Evolutionary conservation across 345 rosid species (phyloP).

Genomic region (Lepidium africanum): DNA sequence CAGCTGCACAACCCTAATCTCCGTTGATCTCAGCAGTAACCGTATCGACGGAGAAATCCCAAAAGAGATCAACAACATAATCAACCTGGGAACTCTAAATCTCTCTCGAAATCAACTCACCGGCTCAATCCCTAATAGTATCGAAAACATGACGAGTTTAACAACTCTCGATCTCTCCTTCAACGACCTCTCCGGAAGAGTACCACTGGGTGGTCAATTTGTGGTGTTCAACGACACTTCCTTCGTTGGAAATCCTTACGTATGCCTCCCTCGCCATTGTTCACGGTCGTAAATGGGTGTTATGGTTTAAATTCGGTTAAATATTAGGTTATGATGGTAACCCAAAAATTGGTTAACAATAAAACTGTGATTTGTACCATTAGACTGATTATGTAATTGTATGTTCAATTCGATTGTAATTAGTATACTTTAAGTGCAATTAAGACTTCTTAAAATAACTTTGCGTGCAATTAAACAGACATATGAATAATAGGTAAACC

Average conservation of each 20-base stretch:
- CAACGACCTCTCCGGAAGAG: constrained; percentile 53
- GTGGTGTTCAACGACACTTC: constrained; percentile 59
- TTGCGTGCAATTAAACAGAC: too few relatives aligned
- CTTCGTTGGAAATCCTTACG: constrained; percentile 60
- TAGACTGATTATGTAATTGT: too few relatives aligned
- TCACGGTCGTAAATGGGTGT: too few relatives aligned
- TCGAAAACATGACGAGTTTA: constrained; percentile 62
- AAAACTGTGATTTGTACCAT: too few relatives aligned
- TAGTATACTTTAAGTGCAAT: too few relatives aligned
- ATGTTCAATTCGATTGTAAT: too few relatives aligned
- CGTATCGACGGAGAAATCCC: constrained; percentile 62
- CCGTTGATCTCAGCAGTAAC: constrained; percentile 67
- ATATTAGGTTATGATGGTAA: too few relatives aligned
- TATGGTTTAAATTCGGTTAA: too few relatives aligned
- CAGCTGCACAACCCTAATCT: constrained; percentile 36
- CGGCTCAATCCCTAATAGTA: constrained; percentile 59
- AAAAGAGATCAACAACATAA: constrained; percentile 32
- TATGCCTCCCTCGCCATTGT: constrained; percentile 49
- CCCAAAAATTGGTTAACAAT: too few relatives aligned
- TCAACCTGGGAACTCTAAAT: constrained; percentile 53
- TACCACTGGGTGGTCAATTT: constrained; percentile 76
- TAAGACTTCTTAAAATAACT: too few relatives aligned
- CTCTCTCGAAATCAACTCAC: constrained; percentile 59
- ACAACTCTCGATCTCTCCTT: constrained; percentile 68
- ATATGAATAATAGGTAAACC: too few relatives aligned